Base-by-base conservation (phyloP, 139 green algal genomes). In the Zygnema circumcarinatum region DNA sequence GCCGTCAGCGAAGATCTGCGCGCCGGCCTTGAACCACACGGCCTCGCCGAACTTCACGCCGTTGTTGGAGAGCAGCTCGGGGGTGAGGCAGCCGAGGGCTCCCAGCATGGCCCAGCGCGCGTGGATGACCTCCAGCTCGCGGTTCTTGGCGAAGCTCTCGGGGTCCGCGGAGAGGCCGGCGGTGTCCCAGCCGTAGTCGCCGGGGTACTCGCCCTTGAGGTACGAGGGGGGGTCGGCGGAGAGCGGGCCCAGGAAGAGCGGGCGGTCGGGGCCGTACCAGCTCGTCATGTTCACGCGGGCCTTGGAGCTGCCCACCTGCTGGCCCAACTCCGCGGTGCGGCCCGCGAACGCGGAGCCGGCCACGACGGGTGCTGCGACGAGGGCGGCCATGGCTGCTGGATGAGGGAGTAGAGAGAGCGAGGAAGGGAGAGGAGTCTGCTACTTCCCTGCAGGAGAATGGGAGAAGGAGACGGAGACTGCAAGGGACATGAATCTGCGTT, bases 151-250 rank as follows among this genome's bases (percentile, higher is more conserved):
- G 91, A 98, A 98, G 91, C 95, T 98, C 93, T 97, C 93, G 72
- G 96, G 96, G 92, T 98, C 96, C 73, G 96, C 95, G 33, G 96
- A 98, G 88, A 98, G 94, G 82, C 96, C 96, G 80, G 94, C 95
- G 73, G 96, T 98, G 94, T 98, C 96, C 96, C 96, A 98, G 91
- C 96, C 96, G 90, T 98, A 98, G 96, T 98, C 96, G 88, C 96
- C 96, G 83, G 96, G 92, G 95, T 94, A 98, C 94, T 96, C 81
- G 74, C 89, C 67, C 47, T 62, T 84, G 79, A 89, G 16, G 80
- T 92, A 92, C 22, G 76, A 67, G 83, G 84, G 81, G 76, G 86
- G 29, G 85, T 83, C 33, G 56, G 36, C 21, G 86, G 88, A 91
- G 54, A 90, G 56, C 74, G 86, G 42, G 87, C 86, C 87, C 52